Evolutionary conservation across 179 eudicot species (phyloP), one percentile per base, ranked within the genome.

Genomic region (Drosera spatulata): DNA sequence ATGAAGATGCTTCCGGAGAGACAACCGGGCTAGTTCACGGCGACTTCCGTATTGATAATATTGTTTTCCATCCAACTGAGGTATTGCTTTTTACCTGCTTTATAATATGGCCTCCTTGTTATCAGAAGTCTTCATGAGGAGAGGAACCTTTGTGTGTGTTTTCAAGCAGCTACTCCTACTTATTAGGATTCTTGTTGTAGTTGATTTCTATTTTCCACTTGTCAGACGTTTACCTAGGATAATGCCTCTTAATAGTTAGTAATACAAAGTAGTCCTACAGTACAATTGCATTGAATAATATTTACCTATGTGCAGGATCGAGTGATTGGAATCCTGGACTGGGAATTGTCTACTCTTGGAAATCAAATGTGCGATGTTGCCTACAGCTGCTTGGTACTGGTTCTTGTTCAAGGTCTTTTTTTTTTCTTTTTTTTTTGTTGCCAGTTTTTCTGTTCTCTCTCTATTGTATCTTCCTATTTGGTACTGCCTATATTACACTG

Each of bases 301-400:
- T 51, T 14, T 51, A 10, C 14, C 14, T 6, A n/a, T 45, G 49
- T 79, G 78, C 95, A 93, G 99, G 99, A 93, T 74, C 84, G 82
- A 69, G 97, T 93, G 70, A 80, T 89, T 74, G 99, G 99, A 56
- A 79, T 93, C 71, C 84, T 93, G 61, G 99, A 93, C 73, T 93
- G 99, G 99, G 99, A 93, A 72, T 64, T 93, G 66, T 93, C 97
- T 69, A 89, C 99, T 44, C 79, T 93, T 46, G 99, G 99, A 62
- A 93, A 93, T 65, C 99, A 93, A 73, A 93, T 93, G 99, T 89
- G 94, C 67, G 99, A 93, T 78, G 83, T 86, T 78, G 99, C 95
- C 53, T 86, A 82, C 79, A 89, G 75, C 73, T 84, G 91, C 83
- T 55, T 89, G 99, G 99, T 93, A 93, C 66, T 54, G 33, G 33